Conservation (phyloP, 345 rosid genomes). For the Hypericum androsaemum region DNA sequence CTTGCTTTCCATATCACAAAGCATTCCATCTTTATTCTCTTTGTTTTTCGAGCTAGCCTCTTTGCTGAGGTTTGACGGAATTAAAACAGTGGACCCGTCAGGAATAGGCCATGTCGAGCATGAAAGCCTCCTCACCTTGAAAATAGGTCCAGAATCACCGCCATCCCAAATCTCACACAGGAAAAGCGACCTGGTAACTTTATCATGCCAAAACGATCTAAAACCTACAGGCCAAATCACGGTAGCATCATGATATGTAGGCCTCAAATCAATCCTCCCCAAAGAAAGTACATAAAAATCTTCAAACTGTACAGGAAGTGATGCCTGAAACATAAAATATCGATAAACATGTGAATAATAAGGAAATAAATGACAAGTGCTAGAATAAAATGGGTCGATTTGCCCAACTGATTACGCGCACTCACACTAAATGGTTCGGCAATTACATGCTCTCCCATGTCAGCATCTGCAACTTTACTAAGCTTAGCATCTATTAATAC, state of each 20-base stretch:
- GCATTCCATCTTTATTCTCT: conserved; percentile 19
- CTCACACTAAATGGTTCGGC: conserved; percentile 43
- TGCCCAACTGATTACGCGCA: conserved; percentile 6
- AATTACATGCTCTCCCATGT: conserved; percentile 27
- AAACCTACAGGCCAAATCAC: conserved; percentile 74
- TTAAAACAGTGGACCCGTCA: conserved; percentile 47
- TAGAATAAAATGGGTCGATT: neutral
- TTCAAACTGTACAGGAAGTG: conserved; percentile 79
- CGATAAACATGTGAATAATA: conserved; percentile 9
- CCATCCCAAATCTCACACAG: conserved; percentile 77
- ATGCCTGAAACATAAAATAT: conserved; percentile 46
- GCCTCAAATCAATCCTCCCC: conserved; percentile 70
- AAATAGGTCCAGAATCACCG: conserved; percentile 78
- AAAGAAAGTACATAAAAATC: conserved; percentile 79
- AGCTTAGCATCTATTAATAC: conserved; percentile 25
- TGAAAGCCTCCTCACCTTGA: conserved; percentile 69
- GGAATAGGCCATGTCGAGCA: conserved; percentile 61
- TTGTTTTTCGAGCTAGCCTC: conserved; percentile 23
- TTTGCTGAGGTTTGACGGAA: conserved; percentile 25
- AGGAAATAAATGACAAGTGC: conserved; percentile 10
- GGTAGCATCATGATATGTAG: conserved; percentile 59
- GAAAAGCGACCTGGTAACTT: conserved; percentile 82
- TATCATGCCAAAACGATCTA: conserved; percentile 97
- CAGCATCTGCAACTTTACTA: conserved; percentile 34
- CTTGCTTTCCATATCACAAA: conserved; percentile 30